Base-by-base conservation (phyloP, 2,329 filamentous ascomycete genomes). In the Colletotrichum filicis region DNA sequence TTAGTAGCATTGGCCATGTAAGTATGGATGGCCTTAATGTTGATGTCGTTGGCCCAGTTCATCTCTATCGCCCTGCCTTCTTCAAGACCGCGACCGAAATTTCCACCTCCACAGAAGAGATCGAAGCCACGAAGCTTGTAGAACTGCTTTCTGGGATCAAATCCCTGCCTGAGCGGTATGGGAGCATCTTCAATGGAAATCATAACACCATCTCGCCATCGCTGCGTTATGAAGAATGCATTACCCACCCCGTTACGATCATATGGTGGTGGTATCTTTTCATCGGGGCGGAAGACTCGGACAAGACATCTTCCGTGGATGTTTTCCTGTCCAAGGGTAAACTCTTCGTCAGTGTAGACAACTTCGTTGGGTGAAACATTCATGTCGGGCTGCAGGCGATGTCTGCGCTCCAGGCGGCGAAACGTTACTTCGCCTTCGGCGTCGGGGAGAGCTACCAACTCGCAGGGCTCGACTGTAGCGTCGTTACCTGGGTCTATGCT, bases 51-150 rank as follows among this genome's bases (percentile, higher is more conserved):
- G 0, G 90, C 90, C 85, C 90, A 93, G 3, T 86, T 84, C 79
- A 93, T 93, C 30, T 90, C 79, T 0, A 95, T 86, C 0, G 86
- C 90, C 0, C 91, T 90, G 1, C 90, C 90, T 66, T 95, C 93
- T 79, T 95, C 93, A 0, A 97, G 84, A 0, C 94, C 94, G 35
- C 93, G 87, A 5, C 94, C 94, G 64, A 97, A 91, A 65, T 92
- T 95, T 0, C 94, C 94, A 22, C 92, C 92, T 1, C 94, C 94
- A 75, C 92, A 94, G 77, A 94, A 97, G 0, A 97, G 83, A 74
- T 95, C 93, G 4, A 96, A 82, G 0, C 92, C 92, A 5, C 83
- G 84, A 9, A 94, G 83, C 71, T 85, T 85, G 22, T 78, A 74
- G 5, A 76, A 68, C 5, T 72, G 37, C 1, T 73, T 75, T 0